Evolutionary conservation across 2,329 filamentous ascomycete species (phyloP), one percentile per base, ranked within the genome.

Genomic region (Arthrobotrys megalospora): DNA sequence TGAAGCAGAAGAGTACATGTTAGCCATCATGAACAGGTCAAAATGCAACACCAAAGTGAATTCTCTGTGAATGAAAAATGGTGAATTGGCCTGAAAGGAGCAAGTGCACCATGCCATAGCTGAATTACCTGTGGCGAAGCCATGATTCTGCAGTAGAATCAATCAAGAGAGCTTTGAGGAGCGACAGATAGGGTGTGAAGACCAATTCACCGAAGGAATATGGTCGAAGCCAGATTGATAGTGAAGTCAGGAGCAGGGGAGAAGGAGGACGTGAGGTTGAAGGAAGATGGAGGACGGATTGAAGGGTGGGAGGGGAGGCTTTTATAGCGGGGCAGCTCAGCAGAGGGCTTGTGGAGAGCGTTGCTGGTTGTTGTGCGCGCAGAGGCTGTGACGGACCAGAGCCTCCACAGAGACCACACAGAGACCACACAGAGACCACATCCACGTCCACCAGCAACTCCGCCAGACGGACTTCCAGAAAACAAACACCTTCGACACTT

Each of bases 401-500:
- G n/a, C n/a, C n/a, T n/a, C n/a, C n/a, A n/a, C n/a, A n/a, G n/a
- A n/a, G n/a, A n/a, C n/a, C n/a, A n/a, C n/a, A n/a, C n/a, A n/a
- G n/a, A n/a, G n/a, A n/a, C n/a, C n/a, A n/a, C n/a, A n/a, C n/a
- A n/a, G n/a, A n/a, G n/a, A n/a, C n/a, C n/a, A n/a, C n/a, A n/a
- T n/a, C 24, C 24, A 28, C 5, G 24, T 28, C 24, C 24, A 28
- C 24, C 24, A 28, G 24, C 24, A 28, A 28, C 24, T 28, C 24
- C 24, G 24, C 5, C 24, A 38, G n/a, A 38, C 8, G 12, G 36
- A 38, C 36, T 28, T 28, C 24, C 5, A 24, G 1, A 38, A 58
- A n/a, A 6, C 8, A 53, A 58, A 58, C 32, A 41, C 38, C 55
- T 1, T 60, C 45, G 36, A 28, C 21, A 71, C 73, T 60, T 64